Evolutionary conservation across 2,329 filamentous ascomycete genomes (phyloP).

Genomic region (Juglanconis juglandina): DNA sequence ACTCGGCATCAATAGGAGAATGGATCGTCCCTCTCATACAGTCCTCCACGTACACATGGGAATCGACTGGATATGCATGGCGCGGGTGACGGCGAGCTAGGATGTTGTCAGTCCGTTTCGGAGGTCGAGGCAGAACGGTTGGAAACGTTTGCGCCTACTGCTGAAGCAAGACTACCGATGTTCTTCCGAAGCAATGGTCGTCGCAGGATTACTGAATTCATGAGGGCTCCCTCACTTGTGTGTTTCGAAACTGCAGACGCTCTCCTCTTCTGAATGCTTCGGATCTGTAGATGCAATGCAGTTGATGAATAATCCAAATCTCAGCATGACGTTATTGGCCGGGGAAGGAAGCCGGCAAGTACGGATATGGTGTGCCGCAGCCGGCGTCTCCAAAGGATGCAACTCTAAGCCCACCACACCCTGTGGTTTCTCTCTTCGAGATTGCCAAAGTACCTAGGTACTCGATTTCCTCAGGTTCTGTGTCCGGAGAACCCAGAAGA

Average conservation of each 20-base stretch:
- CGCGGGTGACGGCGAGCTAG: slow-evolving; percentile 38
- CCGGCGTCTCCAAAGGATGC: not conserved
- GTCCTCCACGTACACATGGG: slow-evolving; percentile 71
- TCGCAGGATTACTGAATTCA: slow-evolving; percentile 41
- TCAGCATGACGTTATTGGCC: slow-evolving; percentile 18
- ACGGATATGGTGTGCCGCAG: not conserved
- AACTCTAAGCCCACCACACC: not conserved
- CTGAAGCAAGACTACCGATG: slow-evolving; percentile 26
- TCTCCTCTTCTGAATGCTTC: slow-evolving; percentile 6
- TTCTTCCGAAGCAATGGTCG: slow-evolving; percentile 33
- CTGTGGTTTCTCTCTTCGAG: no score
- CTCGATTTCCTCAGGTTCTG: not conserved
- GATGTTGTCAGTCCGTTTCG: not conserved
- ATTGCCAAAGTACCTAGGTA: no score
- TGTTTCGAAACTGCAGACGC: not conserved
- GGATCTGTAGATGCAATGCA: not conserved
- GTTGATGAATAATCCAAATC: slow-evolving; percentile 16
- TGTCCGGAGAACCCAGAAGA: no score
- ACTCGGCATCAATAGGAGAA: not conserved
- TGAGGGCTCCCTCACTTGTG: slow-evolving; percentile 22
- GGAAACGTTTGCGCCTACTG: slow-evolving; percentile 24
- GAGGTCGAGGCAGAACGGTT: not conserved
- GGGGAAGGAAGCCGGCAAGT: not conserved
- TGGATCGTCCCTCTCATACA: not conserved
- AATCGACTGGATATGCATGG: slow-evolving; percentile 84